These are phyloP conservation scores for Pseudogymnoascus sp. DNA, from an alignment of 2,329 filamentous ascomycete genomes.

Conservation along the genomic window DNA sequence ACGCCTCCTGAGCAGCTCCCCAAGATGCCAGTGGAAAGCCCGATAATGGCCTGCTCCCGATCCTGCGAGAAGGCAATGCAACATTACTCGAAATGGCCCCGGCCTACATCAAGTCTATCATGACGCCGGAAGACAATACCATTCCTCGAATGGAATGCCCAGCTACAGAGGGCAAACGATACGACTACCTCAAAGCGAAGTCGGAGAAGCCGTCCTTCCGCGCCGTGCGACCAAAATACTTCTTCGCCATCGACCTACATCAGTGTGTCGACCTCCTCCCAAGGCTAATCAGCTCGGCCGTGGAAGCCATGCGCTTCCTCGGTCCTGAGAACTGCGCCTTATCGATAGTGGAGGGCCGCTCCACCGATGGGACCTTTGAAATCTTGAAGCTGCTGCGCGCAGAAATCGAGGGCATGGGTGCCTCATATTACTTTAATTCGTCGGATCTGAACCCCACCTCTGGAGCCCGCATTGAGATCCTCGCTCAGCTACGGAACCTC, in stretches of 20 bases:
- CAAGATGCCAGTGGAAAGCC: too few species aligned
- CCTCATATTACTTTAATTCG: slow-evolving; percentile 33
- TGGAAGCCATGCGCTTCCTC: slow-evolving; percentile 37
- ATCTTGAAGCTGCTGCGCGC: slow-evolving; percentile 35
- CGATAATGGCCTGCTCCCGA: too few species aligned
- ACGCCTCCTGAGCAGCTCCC: neutral
- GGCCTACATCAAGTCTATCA: slow-evolving; percentile 6
- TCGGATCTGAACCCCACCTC: slow-evolving; percentile 35
- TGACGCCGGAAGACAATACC: neutral
- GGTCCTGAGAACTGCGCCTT: slow-evolving; percentile 41
- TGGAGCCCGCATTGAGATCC: slow-evolving; percentile 35
- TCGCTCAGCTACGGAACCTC: slow-evolving; percentile 43
- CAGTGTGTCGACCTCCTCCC: slow-evolving; percentile 37
- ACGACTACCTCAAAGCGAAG: slow-evolving; percentile 2
- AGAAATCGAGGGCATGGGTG: slow-evolving; percentile 31
- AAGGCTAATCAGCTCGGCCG: slow-evolving; percentile 40
- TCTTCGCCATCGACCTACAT: slow-evolving; percentile 44
- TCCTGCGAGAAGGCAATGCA: neutral
- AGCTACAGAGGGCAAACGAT: neutral
- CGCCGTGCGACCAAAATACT: slow-evolving; percentile 27
- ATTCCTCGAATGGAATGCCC: slow-evolving; percentile 5
- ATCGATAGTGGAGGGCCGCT: slow-evolving; percentile 48
- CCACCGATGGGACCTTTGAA: slow-evolving; percentile 43
- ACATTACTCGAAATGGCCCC: neutral
- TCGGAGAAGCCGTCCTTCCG: neutral